Conservation (phyloP, 257 asterid species). For the Cinchona pubescens region DNA sequence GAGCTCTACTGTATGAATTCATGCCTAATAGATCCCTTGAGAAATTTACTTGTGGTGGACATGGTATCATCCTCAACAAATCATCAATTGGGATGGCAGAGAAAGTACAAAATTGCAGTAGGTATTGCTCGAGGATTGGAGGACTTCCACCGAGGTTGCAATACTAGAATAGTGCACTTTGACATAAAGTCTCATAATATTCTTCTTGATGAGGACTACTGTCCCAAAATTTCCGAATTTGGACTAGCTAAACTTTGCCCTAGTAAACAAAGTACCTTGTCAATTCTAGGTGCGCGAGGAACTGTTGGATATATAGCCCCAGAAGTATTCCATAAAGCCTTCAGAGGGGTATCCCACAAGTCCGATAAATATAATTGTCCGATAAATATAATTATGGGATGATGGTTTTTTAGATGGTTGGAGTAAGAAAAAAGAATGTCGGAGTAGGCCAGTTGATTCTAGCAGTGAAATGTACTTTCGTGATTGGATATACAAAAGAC, state of each 20-base stretch:
- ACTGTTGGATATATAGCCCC: slow-evolving; percentile 38
- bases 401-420: slow-evolving; percentile 38
- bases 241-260: slow-evolving; percentile 27
- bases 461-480: slow-evolving; percentile 33
- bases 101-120: slow-evolving; percentile 18
- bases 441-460: slow-evolving; percentile 3
- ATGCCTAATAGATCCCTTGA: slow-evolving; percentile 33
- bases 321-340: slow-evolving; percentile 19
- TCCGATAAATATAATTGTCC: too few species aligned
- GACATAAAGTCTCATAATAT: slow-evolving; percentile 42
- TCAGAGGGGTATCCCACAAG: slow-evolving; percentile 28
- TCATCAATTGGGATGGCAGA: slow-evolving; percentile 22
- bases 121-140: slow-evolving; percentile 40
- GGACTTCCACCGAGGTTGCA: slow-evolving; percentile 33
- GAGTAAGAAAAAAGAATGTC: slow-evolving; percentile 22
- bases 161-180: slow-evolving; percentile 26
- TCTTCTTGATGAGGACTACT: slow-evolving; percentile 20
- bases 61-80: background rate
- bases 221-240: slow-evolving; percentile 30
- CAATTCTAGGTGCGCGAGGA: slow-evolving; percentile 26
- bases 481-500: slow-evolving; percentile 30
- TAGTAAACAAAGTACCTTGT: slow-evolving; percentile 1
- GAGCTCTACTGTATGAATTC: slow-evolving; percentile 12
- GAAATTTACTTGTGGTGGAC: slow-evolving; percentile 3
- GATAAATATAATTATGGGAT: slow-evolving; percentile 37